Base-by-base conservation (phyloP, 1,139 yeast genomes). In the Hemisphaericaspora xylanilytica region DNA sequence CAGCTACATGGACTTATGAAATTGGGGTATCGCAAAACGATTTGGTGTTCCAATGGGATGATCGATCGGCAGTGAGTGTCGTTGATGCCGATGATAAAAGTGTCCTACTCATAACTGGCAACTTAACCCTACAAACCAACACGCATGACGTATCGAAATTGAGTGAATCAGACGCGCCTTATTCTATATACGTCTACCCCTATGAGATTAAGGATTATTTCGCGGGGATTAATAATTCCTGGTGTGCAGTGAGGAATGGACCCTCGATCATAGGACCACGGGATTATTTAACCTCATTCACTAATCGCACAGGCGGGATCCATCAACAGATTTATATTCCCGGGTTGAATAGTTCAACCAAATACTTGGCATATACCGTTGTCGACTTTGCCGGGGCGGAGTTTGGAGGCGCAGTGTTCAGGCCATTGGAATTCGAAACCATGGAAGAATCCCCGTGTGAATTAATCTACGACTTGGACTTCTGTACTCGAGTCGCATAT, bases 401-500 rank as follows among this genome's bases (percentile, higher is more conserved):
- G 6, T 67, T 64, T 32, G 92, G 95, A 4, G 95, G 96, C 3
- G 73, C 80, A 2, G 71, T 86, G 0, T 87, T 79, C 52, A 62
- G 68, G 17, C 76, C 74, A 11, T 75, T 84, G 42, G 61, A 64
- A 37, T 86, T 90, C 52, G 70, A 73, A 17, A 85, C 96, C 2
- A 70, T 80, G 55, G 61, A 61, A 4, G 58, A 63, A 3, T 63
- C 67, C 21, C 75, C 86, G 2, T 92, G 98, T 57, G 79, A 84
- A 44, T 64, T 90, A 38, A 75, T 89, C 17, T 87, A 77, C 58
- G 85, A 80, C 43, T 65, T 92, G 40, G 81, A 77, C 1, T 88
- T 90, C 55, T 92, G 98, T 59, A 61, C 71, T 26, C 78, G 79
- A 37, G 94, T 90, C 26, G 95, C 96, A 0, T 92, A 89, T 60